Base-by-base conservation (phyloP, 169 alveolate genomes). In the Babesia caballi region DNA sequence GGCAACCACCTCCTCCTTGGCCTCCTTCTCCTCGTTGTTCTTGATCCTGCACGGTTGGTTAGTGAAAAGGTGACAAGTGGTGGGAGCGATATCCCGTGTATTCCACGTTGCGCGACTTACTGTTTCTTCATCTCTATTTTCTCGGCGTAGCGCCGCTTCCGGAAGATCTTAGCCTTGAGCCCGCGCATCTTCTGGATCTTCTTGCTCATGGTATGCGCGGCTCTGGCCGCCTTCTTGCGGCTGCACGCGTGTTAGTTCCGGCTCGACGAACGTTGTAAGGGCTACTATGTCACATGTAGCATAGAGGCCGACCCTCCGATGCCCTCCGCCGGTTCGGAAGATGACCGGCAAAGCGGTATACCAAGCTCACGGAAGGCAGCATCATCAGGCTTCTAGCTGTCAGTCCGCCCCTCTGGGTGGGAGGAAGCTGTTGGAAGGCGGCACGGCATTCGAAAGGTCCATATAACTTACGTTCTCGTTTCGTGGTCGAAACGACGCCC, bases 61-160 rank as follows among this genome's bases (percentile, higher is more conserved):
- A 57, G 46, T 11, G 11, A 7, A 28, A 41, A 38, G n/a, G 21
- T 11, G 6, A 4, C 11, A 59, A 2, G 5, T 0, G 14, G 53
- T 9, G 15, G n/a, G 7, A 35, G 5, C 3, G 3, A 15, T 19
- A 5, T 9, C 1, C 38, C 11, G 2, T 30, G 21, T 38, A 17
- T 2, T 2, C 28, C 7, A 3, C 30, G 35, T 1, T 25, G 0
- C 7, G 27, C 38, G n/a, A 96, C 99, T 54, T 92, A 97, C 90
- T 94, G 95, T 78, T 95, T 98, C 86, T 95, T 96, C 97, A 97
- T 93, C 82, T 96, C 93, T 14, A 96, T 98, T 89, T 98, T 98
- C 89, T 98, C 99, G 70, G 98, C 96, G 83, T 95, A 97, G 69
- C 98, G 85, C 88, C 96, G 95, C 89, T 95, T 94, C 75, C 97